These are phyloP conservation scores for Rhynchospora pubera DNA, from an alignment of 176 grass and related monocot species.

Conservation along the genomic window DNA sequence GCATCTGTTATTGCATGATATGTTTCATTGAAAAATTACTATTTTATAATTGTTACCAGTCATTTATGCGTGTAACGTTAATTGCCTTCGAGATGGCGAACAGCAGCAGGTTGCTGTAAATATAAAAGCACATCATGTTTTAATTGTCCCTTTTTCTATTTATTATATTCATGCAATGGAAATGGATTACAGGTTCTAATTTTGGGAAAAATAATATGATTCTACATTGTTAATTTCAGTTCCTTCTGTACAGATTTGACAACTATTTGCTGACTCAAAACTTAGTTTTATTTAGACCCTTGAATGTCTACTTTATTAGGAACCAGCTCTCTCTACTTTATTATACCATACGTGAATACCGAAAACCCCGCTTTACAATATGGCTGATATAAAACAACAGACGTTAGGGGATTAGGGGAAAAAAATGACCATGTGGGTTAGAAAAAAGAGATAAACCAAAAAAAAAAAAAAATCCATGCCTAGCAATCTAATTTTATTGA, in stretches of 20 bases:
- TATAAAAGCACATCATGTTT: background rate
- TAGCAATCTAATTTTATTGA: conserved; percentile 10
- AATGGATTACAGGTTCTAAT: background rate
- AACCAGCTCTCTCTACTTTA: background rate
- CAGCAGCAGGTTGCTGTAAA: background rate
- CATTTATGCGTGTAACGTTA: background rate
- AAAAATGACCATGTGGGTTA: background rate
- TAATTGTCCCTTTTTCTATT: background rate
- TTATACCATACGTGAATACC: background rate
- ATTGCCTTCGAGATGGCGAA: background rate
- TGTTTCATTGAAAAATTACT: background rate
- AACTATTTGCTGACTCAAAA: background rate
- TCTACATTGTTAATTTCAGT: background rate
- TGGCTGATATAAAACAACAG: conserved; percentile 1
- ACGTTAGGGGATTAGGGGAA: background rate
- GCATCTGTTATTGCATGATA: background rate
- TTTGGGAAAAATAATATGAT: background rate
- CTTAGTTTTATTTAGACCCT: background rate
- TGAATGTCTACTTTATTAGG: background rate
- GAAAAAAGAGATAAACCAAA: background rate
- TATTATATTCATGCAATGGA: background rate
- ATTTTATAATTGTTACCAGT: background rate
- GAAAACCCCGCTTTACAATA: background rate
- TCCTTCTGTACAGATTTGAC: background rate
- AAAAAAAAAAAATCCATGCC: background rate